phyloP scores from a whole-genome alignment of 2,329 filamentous ascomycete genomes.

The Tolypocladium inflatum region DNA sequence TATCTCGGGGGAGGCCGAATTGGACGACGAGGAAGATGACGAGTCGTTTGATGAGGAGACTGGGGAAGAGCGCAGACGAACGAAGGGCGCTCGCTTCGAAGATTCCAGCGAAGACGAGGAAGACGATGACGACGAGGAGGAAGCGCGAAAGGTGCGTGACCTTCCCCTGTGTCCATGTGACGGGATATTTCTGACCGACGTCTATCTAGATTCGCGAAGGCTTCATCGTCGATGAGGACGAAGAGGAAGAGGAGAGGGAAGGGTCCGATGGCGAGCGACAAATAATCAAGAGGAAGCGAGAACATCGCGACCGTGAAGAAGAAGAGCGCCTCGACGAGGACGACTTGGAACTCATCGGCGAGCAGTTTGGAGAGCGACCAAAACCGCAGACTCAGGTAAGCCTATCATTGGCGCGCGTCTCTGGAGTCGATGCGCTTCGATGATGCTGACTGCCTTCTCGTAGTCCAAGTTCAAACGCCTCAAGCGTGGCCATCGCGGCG shows the following conservation, averaged over 20 bases:
- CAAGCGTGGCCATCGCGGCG: slow-evolving; percentile 79
- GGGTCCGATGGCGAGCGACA: slow-evolving; percentile 45
- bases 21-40: slow-evolving; percentile 79
- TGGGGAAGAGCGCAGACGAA: slow-evolving; percentile 43
- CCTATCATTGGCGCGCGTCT: background rate
- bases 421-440: background rate
- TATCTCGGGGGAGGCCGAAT: slow-evolving; percentile 75
- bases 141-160: slow-evolving; percentile 57
- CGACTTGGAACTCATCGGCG: slow-evolving; percentile 89
- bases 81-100: slow-evolving; percentile 40
- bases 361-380: slow-evolving; percentile 56
- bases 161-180: background rate
- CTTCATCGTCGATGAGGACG: slow-evolving; percentile 69
- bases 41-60: slow-evolving; percentile 73
- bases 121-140: slow-evolving; percentile 85
- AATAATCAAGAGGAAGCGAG: slow-evolving; percentile 62
- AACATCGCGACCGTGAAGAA: slow-evolving; percentile 65
- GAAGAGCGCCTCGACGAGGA: slow-evolving; percentile 92
- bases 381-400: slow-evolving; percentile 61
- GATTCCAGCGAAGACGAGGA: slow-evolving; percentile 91
- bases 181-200: slow-evolving; percentile 6
- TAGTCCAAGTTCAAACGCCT: slow-evolving; percentile 92
- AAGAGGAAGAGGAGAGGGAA: slow-evolving; percentile 66
- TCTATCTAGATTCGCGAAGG: slow-evolving; percentile 68
- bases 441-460: slow-evolving; percentile 9